Evolutionary conservation across 192 early-diverging fungal genomes (phyloP).

Genomic region (Backusella circina): DNA sequence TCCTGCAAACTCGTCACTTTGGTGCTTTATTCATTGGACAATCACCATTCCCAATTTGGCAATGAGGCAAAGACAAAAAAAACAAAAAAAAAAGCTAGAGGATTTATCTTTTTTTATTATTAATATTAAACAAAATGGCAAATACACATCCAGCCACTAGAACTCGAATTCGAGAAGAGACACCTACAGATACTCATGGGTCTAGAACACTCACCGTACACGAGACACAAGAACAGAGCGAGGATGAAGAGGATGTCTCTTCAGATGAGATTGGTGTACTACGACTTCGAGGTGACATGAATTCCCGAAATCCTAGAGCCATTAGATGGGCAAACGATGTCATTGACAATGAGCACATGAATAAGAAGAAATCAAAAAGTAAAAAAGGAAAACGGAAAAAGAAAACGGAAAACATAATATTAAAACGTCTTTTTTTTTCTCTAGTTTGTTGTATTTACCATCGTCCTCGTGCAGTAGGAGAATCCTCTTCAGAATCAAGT

Average conservation of each 20-base stretch:
- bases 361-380: constrained; percentile 70
- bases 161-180: constrained; percentile 11
- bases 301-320: constrained; percentile 24
- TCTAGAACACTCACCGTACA: constrained; percentile 22
- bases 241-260: neutral
- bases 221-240: neutral
- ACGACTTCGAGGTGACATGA: constrained; percentile 46
- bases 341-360: constrained; percentile 67
- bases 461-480: constrained; percentile 49
- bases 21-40: neutral
- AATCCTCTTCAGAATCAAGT: constrained; percentile 44
- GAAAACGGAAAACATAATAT: neutral
- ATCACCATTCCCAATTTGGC: neutral
- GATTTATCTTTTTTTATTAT: neutral
- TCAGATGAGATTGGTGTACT: constrained; percentile 38
- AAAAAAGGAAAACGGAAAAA: neutral
- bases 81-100: neutral
- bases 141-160: neutral
- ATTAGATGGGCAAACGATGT: constrained; percentile 67
- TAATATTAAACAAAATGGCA: neutral
- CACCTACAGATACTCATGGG: constrained; percentile 8
- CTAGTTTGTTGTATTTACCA: constrained; percentile 76
- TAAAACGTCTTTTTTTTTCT: neutral
- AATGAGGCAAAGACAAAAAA: neutral
- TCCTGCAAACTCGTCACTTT: no score